phyloP scores from a whole-genome alignment of 2,329 filamentous ascomycete genomes.

The Alternaria postmessia region DNA sequence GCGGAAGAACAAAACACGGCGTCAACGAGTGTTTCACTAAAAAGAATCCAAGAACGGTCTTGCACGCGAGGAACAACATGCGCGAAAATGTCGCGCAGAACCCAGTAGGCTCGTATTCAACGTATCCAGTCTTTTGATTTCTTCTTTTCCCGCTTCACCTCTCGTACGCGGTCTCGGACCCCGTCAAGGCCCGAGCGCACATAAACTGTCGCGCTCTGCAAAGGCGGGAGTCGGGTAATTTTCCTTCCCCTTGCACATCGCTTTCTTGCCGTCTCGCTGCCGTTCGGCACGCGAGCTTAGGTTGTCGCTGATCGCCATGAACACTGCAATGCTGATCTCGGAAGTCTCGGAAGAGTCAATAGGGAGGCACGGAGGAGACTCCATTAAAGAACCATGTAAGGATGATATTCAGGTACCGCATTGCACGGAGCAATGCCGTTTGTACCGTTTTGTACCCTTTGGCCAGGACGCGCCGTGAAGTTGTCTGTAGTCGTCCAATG shows the following conservation, averaged over 20 bases:
- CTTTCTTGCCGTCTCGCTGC: slow-evolving; percentile 2
- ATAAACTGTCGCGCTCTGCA: slow-evolving; percentile 1
- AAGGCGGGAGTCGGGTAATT: slow-evolving; percentile 21
- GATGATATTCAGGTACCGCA: background rate
- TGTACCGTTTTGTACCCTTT: background rate
- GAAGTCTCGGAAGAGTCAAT: background rate
- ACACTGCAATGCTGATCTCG: slow-evolving; percentile 1
- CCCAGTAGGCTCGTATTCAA: slow-evolving; percentile 8
- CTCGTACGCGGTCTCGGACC: slow-evolving; percentile 8
- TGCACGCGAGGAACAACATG: background rate
- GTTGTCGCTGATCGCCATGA: slow-evolving; percentile 2
- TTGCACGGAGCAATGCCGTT: background rate
- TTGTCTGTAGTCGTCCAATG: background rate
- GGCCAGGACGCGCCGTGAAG: background rate
- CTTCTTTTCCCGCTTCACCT: background rate
- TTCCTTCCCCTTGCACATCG: background rate
- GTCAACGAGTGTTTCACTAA: slow-evolving; percentile 12
- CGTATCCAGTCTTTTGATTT: background rate
- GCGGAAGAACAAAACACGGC: background rate
- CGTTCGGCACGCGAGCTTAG: slow-evolving; percentile 11
- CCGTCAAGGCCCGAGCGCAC: slow-evolving; percentile 7
- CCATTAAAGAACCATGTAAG: background rate
- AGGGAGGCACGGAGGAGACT: background rate
- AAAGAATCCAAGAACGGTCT: background rate
- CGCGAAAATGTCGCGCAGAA: slow-evolving; percentile 7